Evolutionary conservation across 192 early-diverging fungal genomes (phyloP), one percentile per base, ranked within the genome.

Genomic region (Funneliformis mosseae): DNA sequence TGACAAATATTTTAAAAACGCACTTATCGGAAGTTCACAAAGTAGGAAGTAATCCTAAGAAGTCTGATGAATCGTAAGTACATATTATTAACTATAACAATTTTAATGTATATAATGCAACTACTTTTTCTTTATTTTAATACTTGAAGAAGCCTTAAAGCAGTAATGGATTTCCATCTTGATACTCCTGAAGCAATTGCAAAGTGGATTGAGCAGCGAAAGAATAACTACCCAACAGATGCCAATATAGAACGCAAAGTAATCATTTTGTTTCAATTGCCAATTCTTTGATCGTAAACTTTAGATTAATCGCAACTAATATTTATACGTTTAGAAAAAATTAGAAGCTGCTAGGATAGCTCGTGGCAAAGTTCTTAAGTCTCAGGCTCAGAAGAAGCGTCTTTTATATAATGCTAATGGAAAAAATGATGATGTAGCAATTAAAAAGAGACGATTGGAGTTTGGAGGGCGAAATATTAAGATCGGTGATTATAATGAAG

Each of bases 161-260:
- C 74, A 8, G 23, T 50, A 62, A 41, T 76, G 18, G 27, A 62
- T 4, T 61, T 77, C 9, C 81, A 80, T 64, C 83, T 93, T 7
- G 84, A 91, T 10, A 91, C 90, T 38, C 88, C 89, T 33, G 94
- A 95, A 74, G 94, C 93, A 43, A 91, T 96, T 43, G 92, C 83
- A 3, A 85, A 90, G n/a, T 97, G 94, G 94, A 96, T 96, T 42
- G 92, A 87, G 33, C 94, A 93, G 62, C 82, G 96, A 61, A 94
- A 94, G 74, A 91, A 87, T 74, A 91, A 89, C 64, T 97, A 92
- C 85, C 96, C 96, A 28, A 94, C 93, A 0, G 83, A 90, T 43
- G 88, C 80, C 25, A 96, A 93, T 82, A 85, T 95, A 14, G 81
- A 73, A 28, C 79, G 86, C 67, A 96, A 95, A 72, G 89, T 91